Conservation (phyloP, 2,329 filamentous ascomycete genomes). For the Stemphylium lycopersici region DNA sequence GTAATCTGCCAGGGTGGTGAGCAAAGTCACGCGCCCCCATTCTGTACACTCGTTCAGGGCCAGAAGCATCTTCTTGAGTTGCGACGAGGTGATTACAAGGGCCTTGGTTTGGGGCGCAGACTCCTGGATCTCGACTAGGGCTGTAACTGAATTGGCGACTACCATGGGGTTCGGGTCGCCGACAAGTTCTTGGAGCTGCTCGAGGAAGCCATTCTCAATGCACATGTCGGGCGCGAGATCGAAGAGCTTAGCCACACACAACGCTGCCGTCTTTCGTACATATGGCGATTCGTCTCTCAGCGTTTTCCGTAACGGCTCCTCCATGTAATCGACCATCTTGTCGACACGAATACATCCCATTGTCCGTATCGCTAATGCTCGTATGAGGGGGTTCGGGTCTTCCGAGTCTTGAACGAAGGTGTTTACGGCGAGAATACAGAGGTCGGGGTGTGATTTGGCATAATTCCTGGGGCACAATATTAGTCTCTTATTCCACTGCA, state of each 20-base stretch:
- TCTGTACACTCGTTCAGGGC: constrained; percentile 98
- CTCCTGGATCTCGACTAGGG: constrained; percentile 88
- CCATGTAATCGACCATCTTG: constrained; percentile 99
- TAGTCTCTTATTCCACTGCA: constrained; percentile 2
- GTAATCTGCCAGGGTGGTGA: constrained; percentile 89
- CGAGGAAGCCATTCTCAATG: constrained; percentile 94
- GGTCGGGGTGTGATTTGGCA: constrained; percentile 96
- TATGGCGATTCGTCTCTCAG: constrained; percentile 97
- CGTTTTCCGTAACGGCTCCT: constrained; percentile 94
- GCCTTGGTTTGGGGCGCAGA: constrained; percentile 89
- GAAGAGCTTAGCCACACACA: constrained; percentile 97
- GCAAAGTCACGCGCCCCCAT: constrained; percentile 94
- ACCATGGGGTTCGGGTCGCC: constrained; percentile 99
- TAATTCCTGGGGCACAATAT: constrained; percentile 75
- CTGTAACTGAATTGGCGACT: constrained; percentile 95
- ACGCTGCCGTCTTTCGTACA: constrained; percentile 95
- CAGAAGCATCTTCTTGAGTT: constrained; percentile 93
- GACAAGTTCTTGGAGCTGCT: constrained; percentile 92
- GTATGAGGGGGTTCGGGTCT: constrained; percentile 94
- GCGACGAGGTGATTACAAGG: constrained; percentile 78
- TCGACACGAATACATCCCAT: constrained; percentile 99
- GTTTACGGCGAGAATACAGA: constrained; percentile 98
- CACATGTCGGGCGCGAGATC: constrained; percentile 92
- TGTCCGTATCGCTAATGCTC: constrained; percentile 92
- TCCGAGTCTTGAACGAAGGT: constrained; percentile 99